Evolutionary conservation across 495 filamentous ascomycete species (phyloP).

Genomic region (Tuber indicum): DNA sequence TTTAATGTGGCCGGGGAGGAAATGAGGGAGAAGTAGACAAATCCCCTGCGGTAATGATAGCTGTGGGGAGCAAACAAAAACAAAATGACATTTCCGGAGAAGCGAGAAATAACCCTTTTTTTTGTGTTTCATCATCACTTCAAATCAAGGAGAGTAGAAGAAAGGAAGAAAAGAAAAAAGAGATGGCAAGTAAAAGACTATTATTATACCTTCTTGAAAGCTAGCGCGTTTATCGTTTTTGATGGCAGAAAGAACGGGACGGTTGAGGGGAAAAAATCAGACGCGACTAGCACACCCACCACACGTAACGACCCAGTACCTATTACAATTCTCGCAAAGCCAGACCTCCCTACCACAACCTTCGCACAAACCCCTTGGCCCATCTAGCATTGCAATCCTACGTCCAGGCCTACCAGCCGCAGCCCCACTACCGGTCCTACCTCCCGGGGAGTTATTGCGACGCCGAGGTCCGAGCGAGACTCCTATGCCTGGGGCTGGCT

Average conservation of each 20-base stretch:
- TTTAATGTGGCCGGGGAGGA: background rate
- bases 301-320: conserved; percentile 38
- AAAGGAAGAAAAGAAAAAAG: background rate
- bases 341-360: conserved; percentile 37
- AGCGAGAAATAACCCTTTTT: background rate
- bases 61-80: background rate
- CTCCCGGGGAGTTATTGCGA: conserved; percentile 30
- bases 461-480: conserved; percentile 23
- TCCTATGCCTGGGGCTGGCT: background rate
- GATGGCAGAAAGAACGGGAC: background rate
- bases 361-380: conserved; percentile 38
- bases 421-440: conserved; percentile 20
- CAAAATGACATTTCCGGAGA: background rate
- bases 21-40: background rate
- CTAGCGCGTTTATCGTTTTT: background rate
- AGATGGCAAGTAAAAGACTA: background rate
- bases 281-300: conserved; percentile 29
- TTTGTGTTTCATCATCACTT: background rate
- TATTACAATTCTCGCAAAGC: conserved; percentile 39
- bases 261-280: background rate
- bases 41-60: background rate
- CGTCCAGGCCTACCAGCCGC: conserved; percentile 26
- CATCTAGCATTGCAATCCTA: conserved; percentile 38
- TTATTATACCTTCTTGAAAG: background rate
- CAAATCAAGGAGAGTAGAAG: background rate